Conservation (phyloP, 2,329 filamentous ascomycete genomes). For the Colletotrichum karsti region DNA sequence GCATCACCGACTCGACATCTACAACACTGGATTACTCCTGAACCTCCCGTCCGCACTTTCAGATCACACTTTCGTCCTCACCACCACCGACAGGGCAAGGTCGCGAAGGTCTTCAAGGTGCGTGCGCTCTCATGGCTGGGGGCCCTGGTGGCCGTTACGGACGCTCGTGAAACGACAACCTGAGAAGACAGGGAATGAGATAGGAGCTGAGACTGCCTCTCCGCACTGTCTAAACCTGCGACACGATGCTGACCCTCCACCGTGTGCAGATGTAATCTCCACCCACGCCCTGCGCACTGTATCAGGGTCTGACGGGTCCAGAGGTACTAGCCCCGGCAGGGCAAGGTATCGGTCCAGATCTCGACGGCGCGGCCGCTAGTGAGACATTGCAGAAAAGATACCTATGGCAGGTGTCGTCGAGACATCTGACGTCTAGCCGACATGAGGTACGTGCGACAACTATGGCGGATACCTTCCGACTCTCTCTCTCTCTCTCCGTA, state of each 20-base stretch:
- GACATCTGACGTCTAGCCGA: constrained; percentile 27
- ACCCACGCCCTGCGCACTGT: background rate
- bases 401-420: constrained; percentile 28
- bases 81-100: constrained; percentile 26
- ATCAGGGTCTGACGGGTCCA: constrained; percentile 12
- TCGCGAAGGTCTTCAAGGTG: constrained; percentile 9
- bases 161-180: constrained; percentile 28
- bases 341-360: constrained; percentile 11
- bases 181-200: constrained; percentile 24
- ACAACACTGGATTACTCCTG: too few relatives aligned
- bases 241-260: fast-evolving
- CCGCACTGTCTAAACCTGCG: background rate
- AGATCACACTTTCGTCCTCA: constrained; percentile 4
- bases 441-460: constrained; percentile 15
- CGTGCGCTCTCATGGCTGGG: constrained; percentile 11
- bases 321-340: constrained; percentile 10
- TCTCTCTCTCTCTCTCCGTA: background rate
- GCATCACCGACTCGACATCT: too few relatives aligned
- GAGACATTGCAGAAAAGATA: constrained; percentile 24
- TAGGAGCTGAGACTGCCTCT: constrained; percentile 1
- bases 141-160: constrained; percentile 26
- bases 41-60: background rate
- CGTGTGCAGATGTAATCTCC: constrained; percentile 9
- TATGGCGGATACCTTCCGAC: background rate
- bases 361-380: constrained; percentile 9